phyloP scores from a whole-genome alignment of 176 grass and related monocot genomes.

The Poa annua region DNA sequence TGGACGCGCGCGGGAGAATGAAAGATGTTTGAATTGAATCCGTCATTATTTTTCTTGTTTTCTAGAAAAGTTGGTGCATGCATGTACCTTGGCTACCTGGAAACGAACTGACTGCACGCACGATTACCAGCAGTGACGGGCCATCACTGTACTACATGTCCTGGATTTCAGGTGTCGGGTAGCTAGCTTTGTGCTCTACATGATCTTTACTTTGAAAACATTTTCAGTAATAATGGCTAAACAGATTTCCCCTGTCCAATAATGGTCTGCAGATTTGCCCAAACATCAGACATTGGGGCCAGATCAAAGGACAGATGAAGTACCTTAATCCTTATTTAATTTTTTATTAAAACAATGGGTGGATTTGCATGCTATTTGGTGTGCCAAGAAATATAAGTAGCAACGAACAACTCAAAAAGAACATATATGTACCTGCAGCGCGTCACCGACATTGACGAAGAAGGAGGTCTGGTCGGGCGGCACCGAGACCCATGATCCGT shows the following conservation, averaged over 20 bases:
- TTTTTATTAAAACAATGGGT: neutral
- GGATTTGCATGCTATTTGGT: neutral
- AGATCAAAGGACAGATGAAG: neutral
- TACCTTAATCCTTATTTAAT: neutral
- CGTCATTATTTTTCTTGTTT: neutral
- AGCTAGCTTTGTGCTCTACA: neutral
- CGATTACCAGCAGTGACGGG: neutral
- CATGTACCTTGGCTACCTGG: neutral
- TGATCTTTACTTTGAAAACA: conserved; percentile 6
- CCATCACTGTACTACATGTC: conserved; percentile 24
- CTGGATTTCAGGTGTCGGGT: neutral
- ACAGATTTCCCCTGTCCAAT: neutral
- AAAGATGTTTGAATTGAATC: no score
- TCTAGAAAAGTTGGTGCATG: neutral
- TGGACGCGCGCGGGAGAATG: no score
- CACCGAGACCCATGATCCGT: conserved; percentile 68
- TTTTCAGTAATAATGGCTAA: conserved; percentile 1
- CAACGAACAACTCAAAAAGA: neutral
- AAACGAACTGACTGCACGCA: neutral
- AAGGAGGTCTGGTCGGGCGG: conserved; percentile 60
- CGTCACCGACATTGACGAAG: conserved; percentile 84
- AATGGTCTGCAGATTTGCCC: conserved; percentile 13
- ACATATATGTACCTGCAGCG: conserved; percentile 55
- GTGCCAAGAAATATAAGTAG: neutral
- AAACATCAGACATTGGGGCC: neutral